These are phyloP conservation scores for Takashimella koratensis DNA, from an alignment of 1,284 basidiomycete genomes.

Conservation along the genomic window DNA sequence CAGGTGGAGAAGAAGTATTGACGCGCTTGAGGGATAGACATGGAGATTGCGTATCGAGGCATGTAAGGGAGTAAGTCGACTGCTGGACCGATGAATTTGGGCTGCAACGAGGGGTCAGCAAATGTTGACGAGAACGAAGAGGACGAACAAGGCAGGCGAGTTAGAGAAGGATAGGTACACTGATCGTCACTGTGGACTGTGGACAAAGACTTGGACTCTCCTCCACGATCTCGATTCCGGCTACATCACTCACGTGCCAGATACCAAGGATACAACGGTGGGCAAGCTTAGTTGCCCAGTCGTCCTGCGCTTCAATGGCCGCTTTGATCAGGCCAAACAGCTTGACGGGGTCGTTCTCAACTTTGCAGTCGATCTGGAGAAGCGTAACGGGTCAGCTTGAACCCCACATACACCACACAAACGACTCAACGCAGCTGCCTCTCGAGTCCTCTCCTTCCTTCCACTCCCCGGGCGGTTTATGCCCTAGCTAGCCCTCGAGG, in stretches of 20 bases:
- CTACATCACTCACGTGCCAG: constrained; percentile 52
- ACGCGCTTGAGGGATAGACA: constrained; percentile 60
- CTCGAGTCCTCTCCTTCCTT: too few species aligned
- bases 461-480: too few species aligned
- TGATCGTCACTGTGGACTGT: too few species aligned
- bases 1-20: constrained; percentile 89
- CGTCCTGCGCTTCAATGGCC: constrained; percentile 64
- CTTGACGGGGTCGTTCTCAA: constrained; percentile 81
- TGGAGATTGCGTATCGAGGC: constrained; percentile 79
- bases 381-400: too few species aligned
- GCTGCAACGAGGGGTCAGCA: constrained; percentile 58
- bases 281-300: constrained; percentile 76
- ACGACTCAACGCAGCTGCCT: too few species aligned
- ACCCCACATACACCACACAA: too few species aligned
- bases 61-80: constrained; percentile 74
- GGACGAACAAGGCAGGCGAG: neutral
- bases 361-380: constrained; percentile 60
- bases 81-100: constrained; percentile 77
- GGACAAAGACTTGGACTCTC: too few species aligned
- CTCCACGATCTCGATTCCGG: too few species aligned
- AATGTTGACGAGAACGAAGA: neutral
- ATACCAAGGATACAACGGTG: constrained; percentile 81
- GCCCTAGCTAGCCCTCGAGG: too few species aligned
- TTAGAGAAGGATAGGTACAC: too few species aligned
- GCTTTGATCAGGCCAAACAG: constrained; percentile 82